Evolutionary conservation across 75 land plant genomes (phyloP).

Genomic region (Cunninghamia lanceolata): DNA sequence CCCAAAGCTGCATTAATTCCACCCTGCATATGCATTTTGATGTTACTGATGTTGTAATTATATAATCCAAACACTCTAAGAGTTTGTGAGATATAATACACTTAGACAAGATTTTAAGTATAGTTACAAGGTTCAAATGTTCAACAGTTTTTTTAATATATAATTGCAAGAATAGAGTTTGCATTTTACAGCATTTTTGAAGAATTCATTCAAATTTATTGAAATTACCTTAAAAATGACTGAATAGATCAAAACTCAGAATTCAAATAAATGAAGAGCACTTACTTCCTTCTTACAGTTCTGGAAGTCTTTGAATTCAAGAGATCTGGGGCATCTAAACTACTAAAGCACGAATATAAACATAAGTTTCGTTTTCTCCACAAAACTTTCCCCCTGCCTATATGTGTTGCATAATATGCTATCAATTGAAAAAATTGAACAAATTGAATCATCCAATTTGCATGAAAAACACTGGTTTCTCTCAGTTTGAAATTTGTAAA

Average conservation of each 20-base stretch:
- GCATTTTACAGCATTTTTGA: neutral
- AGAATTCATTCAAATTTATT: neutral
- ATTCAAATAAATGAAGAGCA: neutral
- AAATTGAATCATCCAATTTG: neutral
- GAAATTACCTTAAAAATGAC: neutral
- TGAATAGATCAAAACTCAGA: neutral
- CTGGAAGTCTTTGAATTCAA: neutral
- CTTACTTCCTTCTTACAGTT: neutral
- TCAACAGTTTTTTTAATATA: neutral
- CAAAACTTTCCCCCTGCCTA: neutral
- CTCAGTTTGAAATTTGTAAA: neutral
- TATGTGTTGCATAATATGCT: neutral
- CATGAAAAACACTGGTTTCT: neutral
- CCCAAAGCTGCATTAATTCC: slow-evolving; percentile 99
- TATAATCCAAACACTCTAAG: neutral
- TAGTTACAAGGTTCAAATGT: neutral
- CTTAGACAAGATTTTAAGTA: neutral
- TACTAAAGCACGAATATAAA: neutral
- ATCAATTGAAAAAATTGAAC: neutral
- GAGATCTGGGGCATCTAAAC: neutral
- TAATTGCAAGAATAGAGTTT: neutral
- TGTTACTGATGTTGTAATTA: neutral
- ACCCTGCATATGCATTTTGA: slow-evolving; percentile 50
- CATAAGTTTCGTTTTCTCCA: neutral
- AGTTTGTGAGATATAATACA: neutral